Conservation (phyloP, 345 rosid species). For the Salix udensis region DNA sequence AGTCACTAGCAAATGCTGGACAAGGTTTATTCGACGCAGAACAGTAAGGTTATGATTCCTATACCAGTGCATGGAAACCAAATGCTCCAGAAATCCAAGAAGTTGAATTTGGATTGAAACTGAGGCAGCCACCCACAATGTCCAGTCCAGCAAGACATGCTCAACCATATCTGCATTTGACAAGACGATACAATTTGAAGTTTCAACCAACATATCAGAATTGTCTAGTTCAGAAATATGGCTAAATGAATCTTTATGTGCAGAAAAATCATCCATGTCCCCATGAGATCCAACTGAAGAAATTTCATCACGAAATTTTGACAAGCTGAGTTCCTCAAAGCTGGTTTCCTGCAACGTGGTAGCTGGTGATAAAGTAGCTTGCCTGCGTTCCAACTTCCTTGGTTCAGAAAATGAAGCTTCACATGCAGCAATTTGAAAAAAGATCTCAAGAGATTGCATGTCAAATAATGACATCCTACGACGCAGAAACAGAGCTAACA, state of each 20-base stretch:
- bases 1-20: constrained; percentile 91
- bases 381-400: constrained; percentile 55
- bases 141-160: constrained; percentile 99
- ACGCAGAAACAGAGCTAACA: constrained; percentile 88
- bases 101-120: constrained; percentile 91
- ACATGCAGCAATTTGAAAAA: constrained; percentile 98
- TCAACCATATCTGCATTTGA: constrained; percentile 98
- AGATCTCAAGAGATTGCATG: constrained; percentile 91
- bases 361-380: constrained; percentile 40
- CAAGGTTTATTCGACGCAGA: constrained; percentile 90
- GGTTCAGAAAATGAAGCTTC: constrained; percentile 98
- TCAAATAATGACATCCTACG: constrained; percentile 84
- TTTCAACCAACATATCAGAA: constrained; percentile 72
- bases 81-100: constrained; percentile 92
- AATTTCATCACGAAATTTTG: constrained; percentile 74
- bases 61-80: constrained; percentile 99
- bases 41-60: constrained; percentile 96
- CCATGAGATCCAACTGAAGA: constrained; percentile 92
- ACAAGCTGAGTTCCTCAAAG: constrained; percentile 74
- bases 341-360: constrained; percentile 56
- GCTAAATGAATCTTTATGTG: constrained; percentile 79
- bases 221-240: constrained; percentile 93
- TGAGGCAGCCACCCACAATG: constrained; percentile 91
- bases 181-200: constrained; percentile 93
- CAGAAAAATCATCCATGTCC: constrained; percentile 94